phyloP scores from a whole-genome alignment of 352 stramenopile species.

The Blastocystis sp. region DNA sequence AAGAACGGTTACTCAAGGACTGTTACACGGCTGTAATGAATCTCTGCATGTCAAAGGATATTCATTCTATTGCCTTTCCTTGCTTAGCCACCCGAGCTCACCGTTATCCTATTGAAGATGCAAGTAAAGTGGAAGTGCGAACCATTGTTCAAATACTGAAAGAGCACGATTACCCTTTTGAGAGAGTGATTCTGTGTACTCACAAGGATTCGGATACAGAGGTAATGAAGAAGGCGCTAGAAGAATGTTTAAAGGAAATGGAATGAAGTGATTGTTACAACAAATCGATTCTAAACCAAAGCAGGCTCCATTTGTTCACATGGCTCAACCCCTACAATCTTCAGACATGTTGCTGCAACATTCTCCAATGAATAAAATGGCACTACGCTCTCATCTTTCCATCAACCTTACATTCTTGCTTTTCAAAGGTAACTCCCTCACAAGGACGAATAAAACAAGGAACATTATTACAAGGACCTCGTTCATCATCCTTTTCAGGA shows the following conservation, averaged over 20 bases:
- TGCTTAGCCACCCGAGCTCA: neutral
- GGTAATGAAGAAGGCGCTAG: neutral
- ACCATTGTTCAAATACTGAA: neutral
- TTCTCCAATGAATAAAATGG: slow-evolving; percentile 20
- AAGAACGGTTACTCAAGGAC: neutral
- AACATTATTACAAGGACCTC: neutral
- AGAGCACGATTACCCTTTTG: neutral
- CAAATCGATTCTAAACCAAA: neutral
- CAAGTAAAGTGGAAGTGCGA: neutral
- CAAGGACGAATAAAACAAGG: neutral
- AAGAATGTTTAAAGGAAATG: neutral
- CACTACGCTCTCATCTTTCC: neutral
- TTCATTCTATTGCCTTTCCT: slow-evolving; percentile 2
- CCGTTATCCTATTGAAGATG: slow-evolving; percentile 24
- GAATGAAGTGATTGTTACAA: neutral
- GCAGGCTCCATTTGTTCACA: neutral
- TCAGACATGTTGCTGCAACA: slow-evolving; percentile 36
- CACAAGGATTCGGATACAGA: neutral
- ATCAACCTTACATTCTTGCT: neutral
- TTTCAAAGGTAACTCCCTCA: neutral
- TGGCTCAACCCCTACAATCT: neutral
- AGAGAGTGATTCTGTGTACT: slow-evolving; percentile 18
- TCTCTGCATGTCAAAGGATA: slow-evolving; percentile 1
- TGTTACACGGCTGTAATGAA: neutral
- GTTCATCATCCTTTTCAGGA: neutral